A percentile compares a stretch with the other conserved stretches of the same genome.
Evolutionary conservation across 2,329 filamentous ascomycete genomes (phyloP).

Genomic region (Colletotrichum higginsianum): DNA sequence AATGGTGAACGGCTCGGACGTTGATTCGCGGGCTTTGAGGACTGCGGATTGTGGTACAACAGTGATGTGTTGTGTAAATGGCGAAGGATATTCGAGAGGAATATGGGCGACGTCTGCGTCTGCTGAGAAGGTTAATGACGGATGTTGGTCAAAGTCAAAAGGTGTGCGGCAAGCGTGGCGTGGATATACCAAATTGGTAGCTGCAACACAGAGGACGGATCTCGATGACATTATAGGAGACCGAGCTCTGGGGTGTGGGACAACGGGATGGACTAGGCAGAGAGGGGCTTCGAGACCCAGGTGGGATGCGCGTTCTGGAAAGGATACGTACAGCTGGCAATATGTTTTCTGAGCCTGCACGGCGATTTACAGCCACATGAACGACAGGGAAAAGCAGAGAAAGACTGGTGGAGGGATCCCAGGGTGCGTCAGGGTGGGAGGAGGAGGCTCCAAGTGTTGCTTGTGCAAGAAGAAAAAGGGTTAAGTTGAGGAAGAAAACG

Average conservation of each 20-base stretch:
- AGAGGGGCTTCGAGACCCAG: constrained; percentile 40
- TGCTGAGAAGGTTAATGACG: constrained; percentile 28
- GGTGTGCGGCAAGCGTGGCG: constrained; percentile 35
- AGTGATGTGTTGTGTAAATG: neutral
- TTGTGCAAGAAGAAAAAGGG: constrained; percentile 25
- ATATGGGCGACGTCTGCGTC: neutral
- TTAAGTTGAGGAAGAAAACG: constrained; percentile 21
- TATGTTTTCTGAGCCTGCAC: constrained; percentile 33
- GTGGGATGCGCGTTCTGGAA: constrained; percentile 34
- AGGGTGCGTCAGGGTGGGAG: neutral
- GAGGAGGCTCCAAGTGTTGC: constrained; percentile 29
- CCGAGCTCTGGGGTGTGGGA: constrained; percentile 44
- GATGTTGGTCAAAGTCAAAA: constrained; percentile 14
- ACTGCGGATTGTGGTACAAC: neutral
- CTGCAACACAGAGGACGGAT: constrained; percentile 36
- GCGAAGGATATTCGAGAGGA: neutral
- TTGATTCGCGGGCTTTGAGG: neutral
- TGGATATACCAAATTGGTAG: constrained; percentile 43
- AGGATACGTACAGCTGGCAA: constrained; percentile 39
- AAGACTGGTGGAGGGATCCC: constrained; percentile 1
- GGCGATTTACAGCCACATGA: constrained; percentile 34
- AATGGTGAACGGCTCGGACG: neutral
- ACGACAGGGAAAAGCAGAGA: constrained; percentile 26
- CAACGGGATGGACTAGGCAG: constrained; percentile 42
- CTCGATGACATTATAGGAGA: constrained; percentile 44